Percentiles rank a stretch among this genome's conserved stretches.
Conservation (phyloP, 2,329 filamentous ascomycete genomes). For the Fusarium verticillioides region DNA sequence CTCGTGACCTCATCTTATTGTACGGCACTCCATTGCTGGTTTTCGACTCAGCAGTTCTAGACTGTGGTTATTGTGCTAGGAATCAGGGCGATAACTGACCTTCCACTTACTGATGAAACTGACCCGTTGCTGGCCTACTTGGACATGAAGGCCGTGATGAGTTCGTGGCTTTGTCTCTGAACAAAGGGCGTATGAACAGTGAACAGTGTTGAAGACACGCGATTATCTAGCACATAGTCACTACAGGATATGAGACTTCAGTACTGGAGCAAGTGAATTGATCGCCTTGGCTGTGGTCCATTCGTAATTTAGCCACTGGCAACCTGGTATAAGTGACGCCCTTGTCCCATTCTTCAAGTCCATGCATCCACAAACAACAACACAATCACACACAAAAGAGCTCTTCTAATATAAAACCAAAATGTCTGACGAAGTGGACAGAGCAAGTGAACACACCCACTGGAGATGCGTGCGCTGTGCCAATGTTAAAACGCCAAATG, state of each 20-base stretch:
- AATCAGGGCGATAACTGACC: too few species aligned
- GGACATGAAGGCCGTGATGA: too few species aligned
- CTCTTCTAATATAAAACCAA: accelerated
- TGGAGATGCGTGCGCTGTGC: not conserved
- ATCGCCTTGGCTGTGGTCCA: accelerated
- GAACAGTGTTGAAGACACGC: not conserved
- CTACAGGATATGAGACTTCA: accelerated
- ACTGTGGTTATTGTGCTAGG: too few species aligned
- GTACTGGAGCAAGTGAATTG: accelerated
- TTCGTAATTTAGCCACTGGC: accelerated
- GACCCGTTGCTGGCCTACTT: too few species aligned
- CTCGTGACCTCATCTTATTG: too few species aligned
- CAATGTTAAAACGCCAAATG: not conserved
- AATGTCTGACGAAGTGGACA: not conserved
- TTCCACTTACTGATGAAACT: too few species aligned
- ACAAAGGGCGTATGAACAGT: accelerated
- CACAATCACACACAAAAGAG: accelerated
- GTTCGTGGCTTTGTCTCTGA: too few species aligned
- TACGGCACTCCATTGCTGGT: too few species aligned
- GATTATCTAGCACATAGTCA: not conserved
- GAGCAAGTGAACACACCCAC: not conserved
- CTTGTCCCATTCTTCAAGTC: accelerated
- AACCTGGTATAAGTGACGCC: not conserved
- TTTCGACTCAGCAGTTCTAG: too few species aligned
- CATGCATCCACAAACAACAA: not conserved